Evolutionary conservation across 768 basidiomycete species (phyloP).

Genomic region (Pisolithus tinctorius): DNA sequence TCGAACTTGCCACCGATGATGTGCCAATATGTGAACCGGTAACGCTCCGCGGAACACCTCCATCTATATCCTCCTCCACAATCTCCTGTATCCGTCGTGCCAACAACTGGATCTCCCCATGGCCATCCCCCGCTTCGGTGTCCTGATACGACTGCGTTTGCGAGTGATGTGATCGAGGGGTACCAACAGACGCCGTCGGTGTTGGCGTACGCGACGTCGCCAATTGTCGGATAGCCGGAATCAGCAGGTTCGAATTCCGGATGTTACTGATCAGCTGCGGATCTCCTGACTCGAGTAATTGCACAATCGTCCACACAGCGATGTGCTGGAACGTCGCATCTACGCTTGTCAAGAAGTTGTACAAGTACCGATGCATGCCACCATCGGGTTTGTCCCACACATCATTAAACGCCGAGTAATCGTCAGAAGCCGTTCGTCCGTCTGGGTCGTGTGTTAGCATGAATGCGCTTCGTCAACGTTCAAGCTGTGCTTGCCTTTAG

Average conservation of each 20-base stretch:
- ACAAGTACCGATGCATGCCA: constrained; percentile 92
- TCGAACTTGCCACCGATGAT: constrained; percentile 57
- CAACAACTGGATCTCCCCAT: constrained; percentile 85
- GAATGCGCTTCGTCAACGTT: not conserved
- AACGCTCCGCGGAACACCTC: constrained; percentile 51
- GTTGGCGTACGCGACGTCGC: constrained; percentile 65
- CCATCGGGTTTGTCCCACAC: constrained; percentile 99
- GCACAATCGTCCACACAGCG: constrained; percentile 98
- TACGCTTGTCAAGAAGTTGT: constrained; percentile 85
- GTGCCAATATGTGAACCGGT: constrained; percentile 63
- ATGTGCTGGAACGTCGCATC: constrained; percentile 99
- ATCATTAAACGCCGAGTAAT: constrained; percentile 95
- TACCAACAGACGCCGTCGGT: constrained; percentile 67
- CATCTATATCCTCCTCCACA: constrained; percentile 68
- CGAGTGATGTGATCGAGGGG: constrained; percentile 65
- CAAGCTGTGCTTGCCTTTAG: constrained; percentile 59
- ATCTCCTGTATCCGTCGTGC: constrained; percentile 82
- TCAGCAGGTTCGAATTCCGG: constrained; percentile 71
- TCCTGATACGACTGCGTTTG: constrained; percentile 70
- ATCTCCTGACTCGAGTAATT: constrained; percentile 94
- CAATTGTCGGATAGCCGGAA: constrained; percentile 82
- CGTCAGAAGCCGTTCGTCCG: constrained; percentile 68
- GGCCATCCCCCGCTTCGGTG: constrained; percentile 81
- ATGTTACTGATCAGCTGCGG: constrained; percentile 87
- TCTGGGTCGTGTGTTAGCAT: constrained; percentile 36